A percentile compares a stretch with the other conserved stretches of the same genome.
Conservation (phyloP, 257 asterid genomes). For the Nicotiana noctiflora region DNA sequence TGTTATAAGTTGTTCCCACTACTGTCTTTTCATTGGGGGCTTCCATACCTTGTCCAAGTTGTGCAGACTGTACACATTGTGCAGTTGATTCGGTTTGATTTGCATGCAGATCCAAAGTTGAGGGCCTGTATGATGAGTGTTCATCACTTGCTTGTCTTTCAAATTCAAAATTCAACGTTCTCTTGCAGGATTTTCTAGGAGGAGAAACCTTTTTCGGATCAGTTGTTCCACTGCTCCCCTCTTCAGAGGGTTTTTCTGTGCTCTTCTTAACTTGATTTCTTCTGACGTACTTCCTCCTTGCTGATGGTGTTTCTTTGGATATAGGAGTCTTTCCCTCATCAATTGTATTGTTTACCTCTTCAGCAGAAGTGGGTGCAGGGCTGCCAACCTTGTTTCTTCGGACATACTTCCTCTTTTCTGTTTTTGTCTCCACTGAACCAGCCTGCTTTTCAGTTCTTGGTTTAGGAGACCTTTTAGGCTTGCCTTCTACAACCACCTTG, state of each 20-base stretch:
- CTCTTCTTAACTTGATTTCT: conserved; percentile 26
- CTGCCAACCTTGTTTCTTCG: conserved; percentile 28
- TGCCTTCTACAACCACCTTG: conserved; percentile 67
- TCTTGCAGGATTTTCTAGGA: conserved; percentile 57
- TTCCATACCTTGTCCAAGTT: conserved; percentile 17
- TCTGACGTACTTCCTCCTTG: conserved; percentile 33
- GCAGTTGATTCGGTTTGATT: conserved; percentile 18
- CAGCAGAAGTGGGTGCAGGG: conserved; percentile 21
- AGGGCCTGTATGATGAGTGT: conserved; percentile 19
- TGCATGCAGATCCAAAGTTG: conserved; percentile 23
- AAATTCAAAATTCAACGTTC: conserved; percentile 45
- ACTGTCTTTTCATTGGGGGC: conserved; percentile 25
- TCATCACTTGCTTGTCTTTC: conserved; percentile 34
- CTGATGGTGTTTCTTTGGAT: conserved; percentile 21
- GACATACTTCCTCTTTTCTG: conserved; percentile 50
- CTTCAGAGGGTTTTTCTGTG: conserved; percentile 28
- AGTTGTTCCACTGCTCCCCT: conserved; percentile 23
- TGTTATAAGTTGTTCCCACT: conserved; percentile 20
- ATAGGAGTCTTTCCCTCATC: conserved; percentile 19
- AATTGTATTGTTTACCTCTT: conserved; percentile 25
- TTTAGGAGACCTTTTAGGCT: conserved; percentile 38
- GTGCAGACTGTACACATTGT: conserved; percentile 23
- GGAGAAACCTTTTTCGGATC: conserved; percentile 7
- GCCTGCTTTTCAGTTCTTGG: conserved; percentile 33
- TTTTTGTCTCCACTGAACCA: conserved; percentile 29